Evolutionary conservation across 2,329 filamentous ascomycete genomes (phyloP).

Genomic region (Arthrobotrys iridis): DNA sequence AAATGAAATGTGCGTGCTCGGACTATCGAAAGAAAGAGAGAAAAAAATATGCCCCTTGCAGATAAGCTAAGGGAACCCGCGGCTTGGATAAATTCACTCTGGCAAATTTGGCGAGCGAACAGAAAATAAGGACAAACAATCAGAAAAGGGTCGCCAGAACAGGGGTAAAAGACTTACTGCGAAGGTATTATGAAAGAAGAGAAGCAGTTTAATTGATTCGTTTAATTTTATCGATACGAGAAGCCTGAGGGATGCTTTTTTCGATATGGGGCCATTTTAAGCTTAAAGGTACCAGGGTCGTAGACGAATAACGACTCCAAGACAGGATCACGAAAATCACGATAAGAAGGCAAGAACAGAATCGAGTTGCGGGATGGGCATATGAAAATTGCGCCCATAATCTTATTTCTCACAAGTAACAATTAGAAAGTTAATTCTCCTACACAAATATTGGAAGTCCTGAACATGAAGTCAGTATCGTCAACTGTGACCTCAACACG

Average conservation of each 20-base stretch:
- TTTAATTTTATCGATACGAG: slow-evolving; percentile 52
- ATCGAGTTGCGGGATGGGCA: neutral
- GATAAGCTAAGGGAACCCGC: slow-evolving; percentile 24
- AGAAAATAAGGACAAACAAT: slow-evolving; percentile 10
- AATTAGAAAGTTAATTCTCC: neutral
- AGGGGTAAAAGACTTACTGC: slow-evolving; percentile 14
- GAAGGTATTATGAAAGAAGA: slow-evolving; percentile 22
- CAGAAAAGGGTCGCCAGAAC: slow-evolving; percentile 6
- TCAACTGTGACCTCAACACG: slow-evolving; percentile 5
- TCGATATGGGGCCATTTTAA: slow-evolving; percentile 30
- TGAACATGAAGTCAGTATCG: neutral
- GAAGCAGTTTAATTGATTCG: slow-evolving; percentile 40
- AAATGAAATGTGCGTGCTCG: slow-evolving; percentile 20
- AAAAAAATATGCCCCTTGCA: slow-evolving; percentile 30
- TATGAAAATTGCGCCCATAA: neutral
- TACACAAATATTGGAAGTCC: neutral
- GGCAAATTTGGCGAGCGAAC: slow-evolving; percentile 45
- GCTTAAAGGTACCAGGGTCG: slow-evolving; percentile 36
- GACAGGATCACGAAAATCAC: neutral
- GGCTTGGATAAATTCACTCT: slow-evolving; percentile 49
- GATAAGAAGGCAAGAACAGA: neutral
- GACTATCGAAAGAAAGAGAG: neutral
- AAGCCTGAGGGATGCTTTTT: slow-evolving; percentile 4
- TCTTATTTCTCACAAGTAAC: neutral
- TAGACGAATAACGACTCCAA: neutral